Evolutionary conservation across 169 alveolate genomes (phyloP), one percentile per base, ranked within the genome.

Genomic region (Eimeria acervulina): DNA sequence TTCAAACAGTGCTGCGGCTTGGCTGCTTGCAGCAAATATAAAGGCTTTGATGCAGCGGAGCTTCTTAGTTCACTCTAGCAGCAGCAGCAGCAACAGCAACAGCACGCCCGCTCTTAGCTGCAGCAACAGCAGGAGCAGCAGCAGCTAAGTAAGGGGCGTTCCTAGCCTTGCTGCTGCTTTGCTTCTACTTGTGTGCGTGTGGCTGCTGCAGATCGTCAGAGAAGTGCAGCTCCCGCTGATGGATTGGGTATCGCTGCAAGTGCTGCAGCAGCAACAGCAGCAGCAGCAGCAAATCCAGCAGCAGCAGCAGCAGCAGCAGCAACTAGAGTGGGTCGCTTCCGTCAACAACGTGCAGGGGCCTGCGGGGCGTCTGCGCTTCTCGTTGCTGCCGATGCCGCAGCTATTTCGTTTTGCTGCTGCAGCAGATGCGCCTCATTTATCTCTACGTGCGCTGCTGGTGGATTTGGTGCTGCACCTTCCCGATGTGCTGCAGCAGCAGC

Each of bases 391-490:
- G 40, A 38, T 85, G 74, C 93, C 93, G 61, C 59, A 52, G 74
- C 78, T 85, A 1, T 85, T 85, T 28, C 55, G 55, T 19, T 33
- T 85, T 85, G 93, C 93, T 85, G 93, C 93, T 85, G 80, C 93
- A 31, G 93, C 93, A 52, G 93, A 85, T 42, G 74, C 80, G 1
- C 93, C 93, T 12, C 93, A 85, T 55, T 38, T 85, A 52, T 52
- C 93, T 28, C 80, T 85, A 26, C 93, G 81, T 5, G 93, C 93
- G 61, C 40, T 85, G 80, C 93, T 85, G 93, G 81, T 85, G n/a
- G 93, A 85, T 31, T 38, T 85, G 63, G 81, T 70, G 93, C 78
- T 85, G 93, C 93, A 85, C 59, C 59, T 85, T 26, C 93, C 93
- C 19, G 74, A 78, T 36, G 78, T 85, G 31, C 78, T 51, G 66